phyloP scores from a whole-genome alignment of 164 flowering plant species.

The Chimonanthus praecox region DNA sequence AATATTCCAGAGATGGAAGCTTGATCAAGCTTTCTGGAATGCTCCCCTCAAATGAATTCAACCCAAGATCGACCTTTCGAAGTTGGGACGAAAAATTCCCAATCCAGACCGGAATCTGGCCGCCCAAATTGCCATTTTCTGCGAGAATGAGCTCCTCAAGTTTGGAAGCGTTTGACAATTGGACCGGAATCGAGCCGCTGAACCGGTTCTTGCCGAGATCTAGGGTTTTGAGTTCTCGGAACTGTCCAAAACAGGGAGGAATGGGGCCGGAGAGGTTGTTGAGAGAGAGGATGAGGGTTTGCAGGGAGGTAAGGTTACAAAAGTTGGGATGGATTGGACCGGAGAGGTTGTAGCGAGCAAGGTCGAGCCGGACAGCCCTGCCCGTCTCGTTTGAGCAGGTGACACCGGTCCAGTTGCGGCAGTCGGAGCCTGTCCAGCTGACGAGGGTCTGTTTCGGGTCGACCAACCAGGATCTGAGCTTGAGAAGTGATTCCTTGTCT shows the following conservation, averaged over 20 bases:
- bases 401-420: slow-evolving; percentile 66
- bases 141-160: slow-evolving; percentile 44
- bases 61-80: slow-evolving; percentile 45
- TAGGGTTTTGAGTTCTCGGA: slow-evolving; percentile 35
- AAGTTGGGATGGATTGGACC: slow-evolving; percentile 53
- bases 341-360: slow-evolving; percentile 40
- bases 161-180: slow-evolving; percentile 26
- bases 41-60: slow-evolving; percentile 46
- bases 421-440: slow-evolving; percentile 33
- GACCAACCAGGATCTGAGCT: slow-evolving; percentile 42
- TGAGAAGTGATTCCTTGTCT: slow-evolving; percentile 46
- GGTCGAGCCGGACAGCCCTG: slow-evolving; percentile 43
- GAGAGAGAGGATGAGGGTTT: slow-evolving; percentile 40
- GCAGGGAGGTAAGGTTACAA: slow-evolving; percentile 45
- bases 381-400: slow-evolving; percentile 44
- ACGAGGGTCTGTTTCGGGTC: slow-evolving; percentile 35
- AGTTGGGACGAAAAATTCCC: slow-evolving; percentile 57
- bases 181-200: slow-evolving; percentile 44
- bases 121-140: slow-evolving; percentile 42
- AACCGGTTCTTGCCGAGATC: slow-evolving; percentile 55
- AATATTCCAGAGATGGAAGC: slow-evolving; percentile 41
- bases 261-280: slow-evolving; percentile 47
- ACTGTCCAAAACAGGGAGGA: slow-evolving; percentile 52
- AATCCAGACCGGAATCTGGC: slow-evolving; percentile 51
- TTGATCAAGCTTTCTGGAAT: slow-evolving; percentile 53